Conservation (phyloP, 371 early-diverging fungal species). For the Actinomortierella ambigua region DNA sequence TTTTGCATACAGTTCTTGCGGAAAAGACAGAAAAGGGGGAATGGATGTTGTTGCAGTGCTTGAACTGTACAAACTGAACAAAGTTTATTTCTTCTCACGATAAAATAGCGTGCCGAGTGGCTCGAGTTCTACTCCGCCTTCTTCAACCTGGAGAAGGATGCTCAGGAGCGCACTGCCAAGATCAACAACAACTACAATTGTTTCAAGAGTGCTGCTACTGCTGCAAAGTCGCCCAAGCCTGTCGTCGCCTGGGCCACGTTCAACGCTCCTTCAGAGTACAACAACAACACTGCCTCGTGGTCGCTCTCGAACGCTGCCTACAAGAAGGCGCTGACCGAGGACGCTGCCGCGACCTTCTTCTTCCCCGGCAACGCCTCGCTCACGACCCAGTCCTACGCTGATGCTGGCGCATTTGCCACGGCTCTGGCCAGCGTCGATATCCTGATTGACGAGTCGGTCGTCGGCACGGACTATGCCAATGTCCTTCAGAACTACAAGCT, state of each 20-base stretch:
- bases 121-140: conserved; percentile 77
- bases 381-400: conserved; percentile 41
- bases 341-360: conserved; percentile 67
- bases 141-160: conserved; percentile 70
- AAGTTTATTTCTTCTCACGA: too few species aligned
- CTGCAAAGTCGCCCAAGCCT: conserved; percentile 52
- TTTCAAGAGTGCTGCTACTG: conserved; percentile 55
- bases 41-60: too few species aligned
- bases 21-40: background rate
- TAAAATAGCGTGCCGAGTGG: conserved; percentile 80
- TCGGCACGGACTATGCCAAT: conserved; percentile 49
- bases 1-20: background rate
- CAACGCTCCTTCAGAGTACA: conserved; percentile 64
- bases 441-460: conserved; percentile 74
- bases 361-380: conserved; percentile 34
- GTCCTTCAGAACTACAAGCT: conserved; percentile 63
- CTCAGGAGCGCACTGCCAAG: conserved; percentile 55
- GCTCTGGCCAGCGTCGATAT: conserved; percentile 70
- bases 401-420: conserved; percentile 53
- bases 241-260: conserved; percentile 73
- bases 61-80: too few species aligned
- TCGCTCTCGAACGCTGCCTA: conserved; percentile 58
- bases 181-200: conserved; percentile 74
- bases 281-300: conserved; percentile 74
- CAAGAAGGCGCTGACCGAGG: conserved; percentile 64